phyloP scores from a whole-genome alignment of 257 asterid genomes.

The Avicennia marina region DNA sequence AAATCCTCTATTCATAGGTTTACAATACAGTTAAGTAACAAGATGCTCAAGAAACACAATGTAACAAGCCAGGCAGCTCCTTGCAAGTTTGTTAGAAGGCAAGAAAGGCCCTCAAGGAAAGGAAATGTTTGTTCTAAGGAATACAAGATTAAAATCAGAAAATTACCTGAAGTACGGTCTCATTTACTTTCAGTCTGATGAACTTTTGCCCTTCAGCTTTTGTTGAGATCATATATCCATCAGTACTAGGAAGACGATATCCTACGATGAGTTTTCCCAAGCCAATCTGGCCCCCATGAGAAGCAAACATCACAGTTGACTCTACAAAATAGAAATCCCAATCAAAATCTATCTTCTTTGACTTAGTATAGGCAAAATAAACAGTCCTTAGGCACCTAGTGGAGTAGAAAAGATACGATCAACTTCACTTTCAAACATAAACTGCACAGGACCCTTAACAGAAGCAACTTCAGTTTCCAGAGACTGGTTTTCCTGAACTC shows the following conservation, averaged over 20 bases:
- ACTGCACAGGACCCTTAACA: conserved; percentile 85
- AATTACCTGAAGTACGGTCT: conserved; percentile 90
- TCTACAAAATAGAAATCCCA: conserved; percentile 48
- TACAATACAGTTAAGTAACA: conserved; percentile 9
- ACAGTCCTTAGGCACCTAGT: conserved; percentile 53
- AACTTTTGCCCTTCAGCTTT: conserved; percentile 87
- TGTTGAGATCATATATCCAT: conserved; percentile 91
- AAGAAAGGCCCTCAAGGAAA: no score
- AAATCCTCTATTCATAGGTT: conserved; percentile 11
- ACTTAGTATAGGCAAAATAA: conserved; percentile 10
- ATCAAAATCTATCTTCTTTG: conserved; percentile 29
- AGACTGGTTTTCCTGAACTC: conserved; percentile 41
- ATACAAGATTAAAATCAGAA: conserved; percentile 10
- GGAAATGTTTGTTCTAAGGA: not conserved
- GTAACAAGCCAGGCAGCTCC: not conserved
- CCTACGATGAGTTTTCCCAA: conserved; percentile 82
- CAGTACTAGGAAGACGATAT: conserved; percentile 72
- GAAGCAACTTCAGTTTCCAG: conserved; percentile 54
- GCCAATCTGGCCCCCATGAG: conserved; percentile 93
- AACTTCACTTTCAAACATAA: conserved; percentile 87
- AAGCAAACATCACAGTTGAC: conserved; percentile 83
- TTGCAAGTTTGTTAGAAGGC: conserved; percentile 12
- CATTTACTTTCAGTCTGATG: conserved; percentile 80
- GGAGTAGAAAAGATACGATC: conserved; percentile 95
- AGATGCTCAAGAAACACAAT: conserved; percentile 9